Conservation (phyloP, 306 rosid genomes). For the Quercus agrifolia region DNA sequence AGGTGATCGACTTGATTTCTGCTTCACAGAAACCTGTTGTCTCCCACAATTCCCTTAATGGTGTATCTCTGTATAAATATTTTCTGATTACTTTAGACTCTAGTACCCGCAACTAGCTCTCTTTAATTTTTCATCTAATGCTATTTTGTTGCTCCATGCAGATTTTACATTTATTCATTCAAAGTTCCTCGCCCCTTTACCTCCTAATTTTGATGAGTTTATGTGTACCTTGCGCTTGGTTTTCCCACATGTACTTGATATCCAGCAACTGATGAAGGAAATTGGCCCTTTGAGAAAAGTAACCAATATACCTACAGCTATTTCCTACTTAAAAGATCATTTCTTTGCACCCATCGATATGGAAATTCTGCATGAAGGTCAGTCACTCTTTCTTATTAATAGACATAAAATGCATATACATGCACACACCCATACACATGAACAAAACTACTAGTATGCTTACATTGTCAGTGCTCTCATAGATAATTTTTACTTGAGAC, state of each 20-base stretch:
- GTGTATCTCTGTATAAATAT: slow-evolving; percentile 55
- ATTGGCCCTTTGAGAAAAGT: slow-evolving; percentile 52
- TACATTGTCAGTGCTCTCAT: neutral
- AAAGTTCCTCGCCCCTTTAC: slow-evolving; percentile 73
- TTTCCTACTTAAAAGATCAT: slow-evolving; percentile 62
- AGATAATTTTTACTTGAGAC: neutral
- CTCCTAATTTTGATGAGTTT: slow-evolving; percentile 64
- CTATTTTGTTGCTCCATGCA: slow-evolving; percentile 36
- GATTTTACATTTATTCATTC: slow-evolving; percentile 80
- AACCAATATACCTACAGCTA: slow-evolving; percentile 53
- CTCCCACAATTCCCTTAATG: slow-evolving; percentile 79
- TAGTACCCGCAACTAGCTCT: slow-evolving; percentile 8
- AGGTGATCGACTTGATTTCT: slow-evolving; percentile 96
- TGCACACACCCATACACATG: neutral
- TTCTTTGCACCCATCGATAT: slow-evolving; percentile 61
- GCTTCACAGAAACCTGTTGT: slow-evolving; percentile 96
- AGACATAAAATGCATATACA: neutral
- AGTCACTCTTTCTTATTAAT: slow-evolving; percentile 15
- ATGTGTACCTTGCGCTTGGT: slow-evolving; percentile 37
- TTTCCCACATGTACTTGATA: slow-evolving; percentile 66
- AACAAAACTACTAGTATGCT: slow-evolving; percentile 15
- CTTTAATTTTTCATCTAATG: slow-evolving; percentile 24
- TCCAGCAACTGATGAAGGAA: slow-evolving; percentile 61
- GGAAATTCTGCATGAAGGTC: slow-evolving; percentile 62
- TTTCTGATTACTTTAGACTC: slow-evolving; percentile 18